Base-by-base conservation (phyloP, 352 stramenopile genomes). In the Phytophthora cactorum region DNA sequence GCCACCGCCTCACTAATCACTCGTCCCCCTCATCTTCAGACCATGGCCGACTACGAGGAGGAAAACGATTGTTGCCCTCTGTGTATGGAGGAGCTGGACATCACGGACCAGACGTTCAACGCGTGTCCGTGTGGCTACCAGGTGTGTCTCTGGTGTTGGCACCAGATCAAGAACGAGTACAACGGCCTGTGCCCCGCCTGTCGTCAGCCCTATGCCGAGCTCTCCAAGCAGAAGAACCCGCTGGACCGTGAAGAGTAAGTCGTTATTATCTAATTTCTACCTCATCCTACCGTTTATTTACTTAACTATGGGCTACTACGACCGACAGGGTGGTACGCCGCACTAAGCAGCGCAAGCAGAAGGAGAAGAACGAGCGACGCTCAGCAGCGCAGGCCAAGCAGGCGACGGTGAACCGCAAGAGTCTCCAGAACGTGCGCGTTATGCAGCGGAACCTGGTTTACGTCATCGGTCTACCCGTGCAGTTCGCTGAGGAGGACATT, bases 101-200 rank as follows among this genome's bases (percentile, higher is more conserved):
- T 99, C 25, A 98, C 96, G 54, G 98, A 99, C 89, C 92, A 97
- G 77, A 97, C 98, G 70, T 99, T 99, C 76, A 97, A 98, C 78
- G 97, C 98, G 4, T 99, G 98, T 86, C 97, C 97, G 73, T 99
- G 98, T 75, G 97, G 97, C 44, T 99, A 99, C 78, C 95, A 99
- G 88, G 95, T 99, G 11, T 99, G 98, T 89, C 98, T 99, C 73
- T 99, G 98, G 97, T 99, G 98, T 82, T 99, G 97, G 97, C 96
- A 99, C 63, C 93, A 98, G 64, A 99, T 99, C 75, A 98, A 98
- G 82, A 98, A 99, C 75, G 97, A 98, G 66, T 97, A 99, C 86
- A 99, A 98, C 46, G 95, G 89, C 5, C 82, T 99, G 8, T 99
- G 98, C 79, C 98, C 98, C 9, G 97, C 97, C 9, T 99, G 98